These are phyloP conservation scores for Scopulariopsis brevicaulis DNA, from an alignment of 2,329 filamentous ascomycete species.

Conservation along the genomic window DNA sequence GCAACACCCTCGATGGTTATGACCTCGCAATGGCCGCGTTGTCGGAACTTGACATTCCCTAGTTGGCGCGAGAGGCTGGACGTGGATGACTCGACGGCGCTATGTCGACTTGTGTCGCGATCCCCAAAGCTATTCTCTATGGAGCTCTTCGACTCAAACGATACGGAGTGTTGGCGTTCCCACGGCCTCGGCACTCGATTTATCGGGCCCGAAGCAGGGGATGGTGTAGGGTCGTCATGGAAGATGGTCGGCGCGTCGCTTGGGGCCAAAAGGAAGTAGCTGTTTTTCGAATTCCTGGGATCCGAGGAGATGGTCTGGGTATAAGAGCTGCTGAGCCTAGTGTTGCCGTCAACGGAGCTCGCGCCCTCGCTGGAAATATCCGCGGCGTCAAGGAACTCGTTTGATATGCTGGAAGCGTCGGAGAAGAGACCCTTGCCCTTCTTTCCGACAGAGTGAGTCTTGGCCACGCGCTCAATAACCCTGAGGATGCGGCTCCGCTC, in stretches of 20 bases:
- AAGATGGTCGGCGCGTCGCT: constrained; percentile 25
- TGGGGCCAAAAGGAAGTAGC: constrained; percentile 26
- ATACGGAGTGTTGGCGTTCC: constrained; percentile 41
- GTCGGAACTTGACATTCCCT: constrained; percentile 44
- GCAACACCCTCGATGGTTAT: constrained; percentile 49
- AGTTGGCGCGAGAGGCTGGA: constrained; percentile 42
- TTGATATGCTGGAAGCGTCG: constrained; percentile 41
- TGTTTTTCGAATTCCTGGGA: constrained; percentile 22
- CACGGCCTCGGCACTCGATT: constrained; percentile 30
- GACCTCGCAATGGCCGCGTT: constrained; percentile 52
- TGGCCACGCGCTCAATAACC: constrained; percentile 67
- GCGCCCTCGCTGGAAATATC: constrained; percentile 49
- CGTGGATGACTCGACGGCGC: constrained; percentile 28
- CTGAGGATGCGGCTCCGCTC: constrained; percentile 61
- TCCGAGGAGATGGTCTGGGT: constrained; percentile 31
- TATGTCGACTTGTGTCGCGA: constrained; percentile 12
- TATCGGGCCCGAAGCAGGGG: constrained; percentile 26
- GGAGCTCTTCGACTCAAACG: constrained; percentile 33
- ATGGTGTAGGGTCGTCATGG: constrained; percentile 35
- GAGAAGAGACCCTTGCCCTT: constrained; percentile 33
- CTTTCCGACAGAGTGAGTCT: constrained; percentile 41
- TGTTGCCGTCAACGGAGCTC: constrained; percentile 43
- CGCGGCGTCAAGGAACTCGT: constrained; percentile 32
- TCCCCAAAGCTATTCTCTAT: constrained; percentile 25
- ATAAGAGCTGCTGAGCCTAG: constrained; percentile 36